These are phyloP conservation scores for Saccharomyces hybrid DNA, from an alignment of 1,139 yeast species.

Conservation along the genomic window DNA sequence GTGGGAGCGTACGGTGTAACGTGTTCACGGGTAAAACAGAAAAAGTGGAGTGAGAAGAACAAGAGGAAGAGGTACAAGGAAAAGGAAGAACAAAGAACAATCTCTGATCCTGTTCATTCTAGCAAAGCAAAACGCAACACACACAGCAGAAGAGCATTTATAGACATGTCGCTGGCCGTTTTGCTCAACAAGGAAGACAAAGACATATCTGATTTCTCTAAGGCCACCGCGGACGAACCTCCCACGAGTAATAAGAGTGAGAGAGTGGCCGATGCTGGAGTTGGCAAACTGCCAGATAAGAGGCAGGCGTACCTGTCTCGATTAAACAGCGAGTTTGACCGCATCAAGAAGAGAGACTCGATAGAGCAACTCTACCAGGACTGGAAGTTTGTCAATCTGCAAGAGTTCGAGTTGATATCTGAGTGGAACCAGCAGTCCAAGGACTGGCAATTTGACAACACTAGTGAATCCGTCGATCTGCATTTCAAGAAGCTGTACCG, in stretches of 20 bases:
- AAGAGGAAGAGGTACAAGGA: not conserved
- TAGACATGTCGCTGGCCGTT: constrained; percentile 24
- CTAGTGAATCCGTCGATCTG: constrained; percentile 9
- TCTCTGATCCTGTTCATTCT: not conserved
- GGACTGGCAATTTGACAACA: constrained; percentile 17
- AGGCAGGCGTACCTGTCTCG: constrained; percentile 10
- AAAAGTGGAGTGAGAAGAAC: not conserved
- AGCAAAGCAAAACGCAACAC: not conserved
- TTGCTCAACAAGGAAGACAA: constrained; percentile 24
- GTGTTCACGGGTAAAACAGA: constrained; percentile 1
- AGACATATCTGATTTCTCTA: constrained; percentile 5
- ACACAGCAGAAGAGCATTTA: not conserved
- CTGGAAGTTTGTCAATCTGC: constrained; percentile 31
- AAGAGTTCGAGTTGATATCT: constrained; percentile 31
- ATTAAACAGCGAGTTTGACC: constrained; percentile 20
- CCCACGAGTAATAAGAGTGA: constrained; percentile 3
- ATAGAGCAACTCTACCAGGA: constrained; percentile 28
- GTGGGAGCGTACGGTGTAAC: not conserved
- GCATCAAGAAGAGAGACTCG: constrained; percentile 21
- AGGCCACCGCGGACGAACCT: constrained; percentile 1
- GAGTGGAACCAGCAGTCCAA: constrained; percentile 30
- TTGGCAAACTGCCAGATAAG: not conserved
- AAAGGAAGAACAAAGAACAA: not conserved
- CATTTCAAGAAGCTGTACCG: constrained; percentile 14
- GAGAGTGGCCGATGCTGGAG: not conserved